A percentile compares a stretch with the other conserved stretches of the same genome.
Evolutionary conservation across 768 basidiomycete species (phyloP).

Genomic region (Suillus discolor): DNA sequence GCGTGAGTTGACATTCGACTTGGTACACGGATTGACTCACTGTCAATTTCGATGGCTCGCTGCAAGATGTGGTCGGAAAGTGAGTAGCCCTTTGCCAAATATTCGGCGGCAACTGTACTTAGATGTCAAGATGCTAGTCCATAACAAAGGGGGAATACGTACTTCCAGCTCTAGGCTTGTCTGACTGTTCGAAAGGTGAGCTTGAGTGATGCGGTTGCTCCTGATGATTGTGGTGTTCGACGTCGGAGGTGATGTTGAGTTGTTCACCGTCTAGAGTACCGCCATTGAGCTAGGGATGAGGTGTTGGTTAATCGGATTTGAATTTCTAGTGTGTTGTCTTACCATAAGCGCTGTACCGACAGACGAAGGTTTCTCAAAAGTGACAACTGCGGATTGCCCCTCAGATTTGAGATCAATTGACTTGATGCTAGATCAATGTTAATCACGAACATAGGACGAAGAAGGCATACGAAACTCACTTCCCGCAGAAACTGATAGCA

Average conservation of each 20-base stretch:
- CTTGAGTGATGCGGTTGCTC: constrained; percentile 40
- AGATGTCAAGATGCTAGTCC: constrained; percentile 4
- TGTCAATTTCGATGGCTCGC: constrained; percentile 79
- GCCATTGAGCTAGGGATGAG: constrained; percentile 57
- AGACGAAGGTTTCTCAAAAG: constrained; percentile 83
- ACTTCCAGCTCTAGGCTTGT: constrained; percentile 92
- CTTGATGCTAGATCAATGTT: constrained; percentile 50
- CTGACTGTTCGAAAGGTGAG: constrained; percentile 70
- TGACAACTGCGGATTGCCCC: constrained; percentile 61
- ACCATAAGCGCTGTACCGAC: constrained; percentile 89
- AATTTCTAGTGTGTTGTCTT: constrained; percentile 4
- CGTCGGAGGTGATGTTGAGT: constrained; percentile 72
- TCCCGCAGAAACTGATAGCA: constrained; percentile 79
- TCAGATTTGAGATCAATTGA: constrained; percentile 59
- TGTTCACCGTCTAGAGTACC: constrained; percentile 74
- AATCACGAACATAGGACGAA: constrained; percentile 1
- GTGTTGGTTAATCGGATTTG: background rate
- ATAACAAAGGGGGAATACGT: constrained; percentile 24
- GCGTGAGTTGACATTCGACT: background rate
- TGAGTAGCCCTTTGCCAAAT: constrained; percentile 86
- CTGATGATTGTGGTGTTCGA: constrained; percentile 57
- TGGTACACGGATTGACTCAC: constrained; percentile 35
- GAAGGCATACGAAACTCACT: constrained; percentile 40
- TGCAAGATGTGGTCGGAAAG: constrained; percentile 80
- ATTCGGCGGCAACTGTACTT: constrained; percentile 81